A percentile compares a stretch with the other conserved stretches of the same genome.
Conservation (phyloP, 202 grass and related monocot genomes). For the Schoenoplectus tabernaemontani region DNA sequence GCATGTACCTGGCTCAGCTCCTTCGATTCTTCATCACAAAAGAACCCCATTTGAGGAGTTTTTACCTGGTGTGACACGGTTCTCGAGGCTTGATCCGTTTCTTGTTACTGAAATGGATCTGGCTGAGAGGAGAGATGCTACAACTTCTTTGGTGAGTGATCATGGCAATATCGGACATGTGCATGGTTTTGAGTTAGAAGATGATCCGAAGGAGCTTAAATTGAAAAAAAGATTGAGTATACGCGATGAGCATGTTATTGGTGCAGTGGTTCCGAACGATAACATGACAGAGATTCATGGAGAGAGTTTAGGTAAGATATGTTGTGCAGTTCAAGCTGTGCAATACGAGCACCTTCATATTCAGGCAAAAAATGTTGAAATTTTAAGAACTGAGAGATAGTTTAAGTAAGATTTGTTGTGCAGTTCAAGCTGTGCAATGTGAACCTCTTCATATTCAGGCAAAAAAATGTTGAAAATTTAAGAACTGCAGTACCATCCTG, state of each 20-base stretch:
- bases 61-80: neutral
- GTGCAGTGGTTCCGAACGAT: neutral
- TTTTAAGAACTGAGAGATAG: too few species aligned
- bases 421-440: too few species aligned
- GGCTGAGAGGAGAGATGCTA: neutral
- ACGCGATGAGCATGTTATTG: neutral
- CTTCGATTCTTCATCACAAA: conserved; percentile 14
- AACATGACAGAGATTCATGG: neutral
- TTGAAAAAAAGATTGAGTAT: neutral
- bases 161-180: neutral
- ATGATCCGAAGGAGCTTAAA: neutral
- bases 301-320: neutral
- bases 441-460: too few species aligned
- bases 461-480: too few species aligned
- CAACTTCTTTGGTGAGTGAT: neutral
- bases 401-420: too few species aligned
- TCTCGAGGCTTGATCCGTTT: conserved; percentile 9
- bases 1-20: conserved; percentile 17
- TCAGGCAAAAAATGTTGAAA: neutral
- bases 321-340: neutral
- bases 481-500: neutral
- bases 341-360: neutral
- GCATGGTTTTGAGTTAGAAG: neutral
- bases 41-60: neutral
- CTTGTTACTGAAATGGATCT: conserved; percentile 17